A percentile compares a stretch with the other conserved stretches of the same genome.
Conservation (phyloP, 2,329 filamentous ascomycete genomes). For the Pseudopithomyces chartarum region DNA sequence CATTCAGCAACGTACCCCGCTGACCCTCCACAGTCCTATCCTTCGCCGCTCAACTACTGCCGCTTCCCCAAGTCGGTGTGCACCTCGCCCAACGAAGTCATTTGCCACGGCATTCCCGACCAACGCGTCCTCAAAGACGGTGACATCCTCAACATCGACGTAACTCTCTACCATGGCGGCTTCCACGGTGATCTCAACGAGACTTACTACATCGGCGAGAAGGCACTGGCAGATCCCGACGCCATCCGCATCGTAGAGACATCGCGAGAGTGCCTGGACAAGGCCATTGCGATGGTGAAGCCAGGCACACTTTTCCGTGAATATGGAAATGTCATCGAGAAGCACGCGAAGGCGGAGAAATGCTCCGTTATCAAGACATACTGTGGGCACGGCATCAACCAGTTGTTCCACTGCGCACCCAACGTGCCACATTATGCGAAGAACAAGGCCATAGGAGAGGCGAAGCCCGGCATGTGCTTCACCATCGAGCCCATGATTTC, state of each 20-base stretch:
- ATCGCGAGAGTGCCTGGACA: conserved; percentile 85
- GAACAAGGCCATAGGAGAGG: conserved; percentile 94
- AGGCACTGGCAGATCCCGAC: conserved; percentile 81
- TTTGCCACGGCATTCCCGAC: conserved; percentile 98
- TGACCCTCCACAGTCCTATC: conserved; percentile 73
- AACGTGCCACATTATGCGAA: conserved; percentile 98
- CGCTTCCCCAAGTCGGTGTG: conserved; percentile 98
- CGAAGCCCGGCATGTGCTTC: conserved; percentile 97
- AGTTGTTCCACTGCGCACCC: conserved; percentile 88
- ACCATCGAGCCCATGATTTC: conserved; percentile 99
- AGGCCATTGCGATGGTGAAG: conserved; percentile 89
- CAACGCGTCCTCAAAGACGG: conserved; percentile 85
- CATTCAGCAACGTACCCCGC: neutral
- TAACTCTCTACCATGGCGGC: conserved; percentile 90
- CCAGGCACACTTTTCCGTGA: conserved; percentile 91
- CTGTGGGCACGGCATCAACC: conserved; percentile 94
- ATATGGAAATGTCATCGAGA: conserved; percentile 93
- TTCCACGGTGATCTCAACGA: conserved; percentile 98
- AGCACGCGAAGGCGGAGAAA: conserved; percentile 81
- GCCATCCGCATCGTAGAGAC: conserved; percentile 89
- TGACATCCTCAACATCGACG: conserved; percentile 96
- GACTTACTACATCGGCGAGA: conserved; percentile 96
- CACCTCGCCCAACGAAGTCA: conserved; percentile 94
- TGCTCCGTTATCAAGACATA: conserved; percentile 96
- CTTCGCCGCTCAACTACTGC: conserved; percentile 92